Conservation (phyloP, 768 basidiomycete species). For the Psilocybe sp. region DNA sequence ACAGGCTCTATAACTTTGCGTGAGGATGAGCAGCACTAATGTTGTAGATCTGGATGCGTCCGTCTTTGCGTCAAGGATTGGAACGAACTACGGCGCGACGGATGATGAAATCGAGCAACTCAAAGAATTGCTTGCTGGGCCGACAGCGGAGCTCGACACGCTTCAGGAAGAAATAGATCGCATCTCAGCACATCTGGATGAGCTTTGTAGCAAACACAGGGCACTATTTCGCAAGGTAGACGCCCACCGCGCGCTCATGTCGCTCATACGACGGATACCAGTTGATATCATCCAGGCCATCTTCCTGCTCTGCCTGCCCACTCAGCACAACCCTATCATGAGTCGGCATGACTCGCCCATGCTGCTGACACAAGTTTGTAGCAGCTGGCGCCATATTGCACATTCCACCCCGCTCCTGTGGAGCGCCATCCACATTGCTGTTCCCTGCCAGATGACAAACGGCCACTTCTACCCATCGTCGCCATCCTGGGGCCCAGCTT, state of each 20-base stretch:
- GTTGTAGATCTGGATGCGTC: neutral
- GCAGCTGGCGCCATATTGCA: slow-evolving; percentile 14
- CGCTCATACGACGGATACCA: slow-evolving; percentile 14
- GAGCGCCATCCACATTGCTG: slow-evolving; percentile 15
- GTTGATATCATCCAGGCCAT: slow-evolving; percentile 19
- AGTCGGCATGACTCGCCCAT: slow-evolving; percentile 10
- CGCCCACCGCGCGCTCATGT: neutral
- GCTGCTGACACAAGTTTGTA: slow-evolving; percentile 14
- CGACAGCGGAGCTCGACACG: neutral
- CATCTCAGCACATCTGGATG: neutral
- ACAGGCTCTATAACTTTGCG: too few relatives aligned
- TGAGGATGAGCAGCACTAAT: too few relatives aligned
- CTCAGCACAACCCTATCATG: slow-evolving; percentile 8
- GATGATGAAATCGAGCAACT: neutral
- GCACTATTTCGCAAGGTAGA: neutral
- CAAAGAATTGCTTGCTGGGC: neutral
- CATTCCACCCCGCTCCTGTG: slow-evolving; percentile 14
- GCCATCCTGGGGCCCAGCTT: neutral
- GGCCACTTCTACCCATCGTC: neutral
- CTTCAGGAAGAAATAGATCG: neutral
- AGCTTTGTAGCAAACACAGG: neutral
- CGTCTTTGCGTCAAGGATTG: neutral
- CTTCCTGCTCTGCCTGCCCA: slow-evolving; percentile 15
- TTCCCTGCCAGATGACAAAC: slow-evolving; percentile 1
- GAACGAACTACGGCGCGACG: slow-evolving; percentile 8